Evolutionary conservation across 352 stramenopile species (phyloP).

Genomic region (Phytopythium chamaehyphon): DNA sequence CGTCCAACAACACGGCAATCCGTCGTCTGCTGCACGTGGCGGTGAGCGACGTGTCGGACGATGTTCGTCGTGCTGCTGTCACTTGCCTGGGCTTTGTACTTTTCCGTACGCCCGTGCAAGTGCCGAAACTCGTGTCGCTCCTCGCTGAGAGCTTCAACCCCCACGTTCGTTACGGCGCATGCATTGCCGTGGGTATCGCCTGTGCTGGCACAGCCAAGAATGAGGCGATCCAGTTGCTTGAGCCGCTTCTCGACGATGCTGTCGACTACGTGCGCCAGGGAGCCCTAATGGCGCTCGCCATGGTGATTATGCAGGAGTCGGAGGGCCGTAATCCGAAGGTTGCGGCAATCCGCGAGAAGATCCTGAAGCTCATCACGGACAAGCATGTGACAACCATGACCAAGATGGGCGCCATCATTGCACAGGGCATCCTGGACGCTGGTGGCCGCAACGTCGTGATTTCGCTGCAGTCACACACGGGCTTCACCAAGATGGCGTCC

Average conservation of each 20-base stretch:
- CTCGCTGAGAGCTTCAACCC: slow-evolving; percentile 99
- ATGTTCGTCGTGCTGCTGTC: slow-evolving; percentile 97
- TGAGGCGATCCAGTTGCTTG: slow-evolving; percentile 95
- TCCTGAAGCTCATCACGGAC: slow-evolving; percentile 91
- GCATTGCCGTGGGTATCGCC: slow-evolving; percentile 98
- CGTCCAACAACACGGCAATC: slow-evolving; percentile 96
- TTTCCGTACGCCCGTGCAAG: slow-evolving; percentile 96
- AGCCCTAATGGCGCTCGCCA: slow-evolving; percentile 94
- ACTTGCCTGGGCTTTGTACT: slow-evolving; percentile 98
- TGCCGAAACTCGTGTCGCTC: slow-evolving; percentile 90
- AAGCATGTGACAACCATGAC: slow-evolving; percentile 99
- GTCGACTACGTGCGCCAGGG: slow-evolving; percentile 99
- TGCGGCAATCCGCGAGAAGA: slow-evolving; percentile 80
- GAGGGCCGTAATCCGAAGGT: slow-evolving; percentile 84
- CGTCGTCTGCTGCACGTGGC: slow-evolving; percentile 97
- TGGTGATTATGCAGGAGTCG: slow-evolving; percentile 99
- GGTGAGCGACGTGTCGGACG: slow-evolving; percentile 98
- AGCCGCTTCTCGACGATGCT: slow-evolving; percentile 97
- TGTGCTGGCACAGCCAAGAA: slow-evolving; percentile 96
- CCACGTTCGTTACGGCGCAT: slow-evolving; percentile 98
- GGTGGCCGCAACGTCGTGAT: slow-evolving; percentile 97
- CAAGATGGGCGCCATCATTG: slow-evolving; percentile 98
- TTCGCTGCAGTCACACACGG: slow-evolving; percentile 93
- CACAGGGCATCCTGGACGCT: slow-evolving; percentile 96
- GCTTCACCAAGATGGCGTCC: slow-evolving; percentile 97